Percentiles rank a stretch among this genome's conserved stretches.
These are phyloP conservation scores for Grosmannia penicillata DNA, from an alignment of 2,329 filamentous ascomycete species.

Conservation along the genomic window DNA sequence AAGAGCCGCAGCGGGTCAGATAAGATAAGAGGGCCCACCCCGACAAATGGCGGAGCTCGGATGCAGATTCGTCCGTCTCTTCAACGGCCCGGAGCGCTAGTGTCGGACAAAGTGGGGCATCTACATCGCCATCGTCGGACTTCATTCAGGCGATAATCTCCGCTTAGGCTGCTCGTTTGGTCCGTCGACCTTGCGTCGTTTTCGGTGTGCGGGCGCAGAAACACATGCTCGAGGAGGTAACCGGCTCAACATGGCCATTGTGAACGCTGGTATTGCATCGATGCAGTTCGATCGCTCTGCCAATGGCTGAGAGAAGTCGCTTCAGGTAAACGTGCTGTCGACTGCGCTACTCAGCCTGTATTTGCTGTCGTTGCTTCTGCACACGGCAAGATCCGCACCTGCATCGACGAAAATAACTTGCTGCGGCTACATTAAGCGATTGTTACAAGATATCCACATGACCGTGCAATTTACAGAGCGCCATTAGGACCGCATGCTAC, in stretches of 20 bases:
- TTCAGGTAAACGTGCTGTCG: constrained; percentile 28
- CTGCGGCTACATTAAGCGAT: not conserved
- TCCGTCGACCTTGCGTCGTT: constrained; percentile 28
- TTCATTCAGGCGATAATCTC: too few species aligned
- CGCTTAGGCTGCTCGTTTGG: constrained; percentile 30
- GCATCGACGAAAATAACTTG: too few species aligned
- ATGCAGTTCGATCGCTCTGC: not conserved
- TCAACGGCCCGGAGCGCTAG: too few species aligned
- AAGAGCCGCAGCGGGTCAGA: too few species aligned
- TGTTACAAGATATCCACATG: not conserved
- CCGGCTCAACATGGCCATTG: constrained; percentile 2
- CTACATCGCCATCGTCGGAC: too few species aligned
- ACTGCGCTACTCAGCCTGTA: constrained; percentile 25
- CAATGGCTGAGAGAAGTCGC: constrained; percentile 23
- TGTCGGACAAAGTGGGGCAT: too few species aligned
- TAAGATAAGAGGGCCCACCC: too few species aligned
- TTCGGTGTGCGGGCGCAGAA: constrained; percentile 19
- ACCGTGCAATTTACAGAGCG: not conserved
- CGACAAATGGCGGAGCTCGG: too few species aligned
- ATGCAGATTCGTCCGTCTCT: too few species aligned
- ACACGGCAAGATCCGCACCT: not conserved
- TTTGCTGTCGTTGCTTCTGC: constrained; percentile 21
- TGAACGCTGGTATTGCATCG: constrained; percentile 4
- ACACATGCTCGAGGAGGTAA: constrained; percentile 6
- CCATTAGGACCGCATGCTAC: constrained; percentile 12